A percentile compares a stretch with the other conserved stretches of the same genome.
Conservation (phyloP, 257 asterid species). For the Paraleonurus japonicus region DNA sequence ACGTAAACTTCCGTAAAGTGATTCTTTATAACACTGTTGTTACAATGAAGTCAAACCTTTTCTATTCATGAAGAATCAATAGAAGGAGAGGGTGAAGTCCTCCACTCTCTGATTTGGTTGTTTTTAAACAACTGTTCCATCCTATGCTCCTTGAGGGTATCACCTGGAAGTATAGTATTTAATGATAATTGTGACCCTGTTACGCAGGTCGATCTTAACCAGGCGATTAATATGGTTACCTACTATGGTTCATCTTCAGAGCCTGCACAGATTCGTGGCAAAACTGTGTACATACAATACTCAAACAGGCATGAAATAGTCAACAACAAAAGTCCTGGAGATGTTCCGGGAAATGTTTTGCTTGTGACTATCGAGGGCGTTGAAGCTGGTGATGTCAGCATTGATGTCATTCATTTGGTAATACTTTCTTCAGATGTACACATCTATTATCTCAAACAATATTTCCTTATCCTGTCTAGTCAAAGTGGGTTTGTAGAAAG, state of each 20-base stretch:
- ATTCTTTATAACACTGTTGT: background rate
- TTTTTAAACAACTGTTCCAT: background rate
- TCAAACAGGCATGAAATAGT: slow-evolving; percentile 88
- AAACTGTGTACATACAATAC: slow-evolving; percentile 78
- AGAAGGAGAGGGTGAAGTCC: background rate
- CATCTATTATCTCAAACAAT: background rate
- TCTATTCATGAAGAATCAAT: background rate
- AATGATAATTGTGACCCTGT: slow-evolving; percentile 1
- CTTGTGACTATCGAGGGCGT: slow-evolving; percentile 84
- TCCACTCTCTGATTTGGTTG: background rate
- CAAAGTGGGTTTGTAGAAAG: background rate
- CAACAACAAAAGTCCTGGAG: slow-evolving; percentile 78
- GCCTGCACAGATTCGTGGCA: slow-evolving; percentile 84
- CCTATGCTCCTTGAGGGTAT: slow-evolving; percentile 5
- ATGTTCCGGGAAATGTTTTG: slow-evolving; percentile 81
- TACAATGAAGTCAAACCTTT: background rate
- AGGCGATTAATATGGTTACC: slow-evolving; percentile 80
- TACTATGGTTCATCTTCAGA: slow-evolving; percentile 81
- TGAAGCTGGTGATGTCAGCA: slow-evolving; percentile 85
- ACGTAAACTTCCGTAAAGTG: background rate
- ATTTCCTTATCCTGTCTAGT: slow-evolving; percentile 4
- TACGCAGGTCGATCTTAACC: slow-evolving; percentile 75
- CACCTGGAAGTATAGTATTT: background rate
- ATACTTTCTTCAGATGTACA: slow-evolving; percentile 18
- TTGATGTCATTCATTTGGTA: slow-evolving; percentile 87